Base-by-base conservation (phyloP, 2,329 filamentous ascomycete genomes). In the Scolecobasidium constrictum region DNA sequence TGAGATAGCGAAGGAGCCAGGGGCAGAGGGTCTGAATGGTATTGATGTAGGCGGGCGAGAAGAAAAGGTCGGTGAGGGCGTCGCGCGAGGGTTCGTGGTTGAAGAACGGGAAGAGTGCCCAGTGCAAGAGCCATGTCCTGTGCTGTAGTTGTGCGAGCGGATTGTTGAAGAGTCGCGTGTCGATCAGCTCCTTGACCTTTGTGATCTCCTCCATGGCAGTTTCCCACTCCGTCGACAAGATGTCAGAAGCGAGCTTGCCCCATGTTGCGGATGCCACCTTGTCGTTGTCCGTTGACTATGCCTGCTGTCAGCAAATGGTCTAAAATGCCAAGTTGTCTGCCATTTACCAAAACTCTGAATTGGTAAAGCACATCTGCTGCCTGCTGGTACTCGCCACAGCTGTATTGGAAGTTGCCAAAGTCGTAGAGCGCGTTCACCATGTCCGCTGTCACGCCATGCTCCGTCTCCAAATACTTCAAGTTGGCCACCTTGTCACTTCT, bases 101-200 rank as follows among this genome's bases (percentile, higher is more conserved):
- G 78, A 96, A 98, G 69, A 95, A 88, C 48, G 92, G 90, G 78
- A 96, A 98, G 48, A 98, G 81, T 36, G 86, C 81, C 88, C 92
- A 98, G 83, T 98, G 92, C 56, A 94, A 83, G 57, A 98, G 74
- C 86, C 90, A 94, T 46, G 88, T 93, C 60, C 92, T 86, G 74
- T 95, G 90, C 63, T 90, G 83, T 49, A 98, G 82, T 71, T 98
- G 92, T 47, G 85, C 88, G 50, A 95, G 77, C 20, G 90, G 85
- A 73, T 94, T 95, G 75, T 82, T 92, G 76, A 94, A 95, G 49
- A 96, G 80, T 62, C 87, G 86, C 46, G 83, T 86, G 64, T 98
- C 92, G 64, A 98, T 96, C 56, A 75, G 74, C 58, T 79, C 73
- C 34, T 84, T 63, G 21, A 84, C 69, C 58, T 78, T 67, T 56